Evolutionary conservation across 805 yeast genomes (phyloP).

Genomic region (Torulaspora gathmanii): DNA sequence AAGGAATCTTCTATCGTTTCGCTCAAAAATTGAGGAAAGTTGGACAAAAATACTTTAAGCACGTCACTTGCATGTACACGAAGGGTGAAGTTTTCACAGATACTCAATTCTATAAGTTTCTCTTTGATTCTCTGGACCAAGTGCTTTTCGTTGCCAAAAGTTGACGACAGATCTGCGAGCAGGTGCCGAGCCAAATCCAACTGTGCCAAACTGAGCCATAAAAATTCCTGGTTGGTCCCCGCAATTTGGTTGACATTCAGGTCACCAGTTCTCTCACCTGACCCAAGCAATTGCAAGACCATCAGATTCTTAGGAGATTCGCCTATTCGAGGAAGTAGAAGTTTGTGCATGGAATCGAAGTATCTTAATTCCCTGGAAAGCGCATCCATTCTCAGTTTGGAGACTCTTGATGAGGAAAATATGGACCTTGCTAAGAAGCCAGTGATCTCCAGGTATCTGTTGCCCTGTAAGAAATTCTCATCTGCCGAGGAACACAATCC

Average conservation of each 20-base stretch:
- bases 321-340: constrained; percentile 26
- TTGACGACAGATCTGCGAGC: constrained; percentile 27
- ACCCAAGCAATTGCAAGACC: constrained; percentile 25
- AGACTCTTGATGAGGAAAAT: constrained; percentile 25
- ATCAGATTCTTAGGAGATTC: constrained; percentile 36
- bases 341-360: constrained; percentile 24
- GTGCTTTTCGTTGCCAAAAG: constrained; percentile 29
- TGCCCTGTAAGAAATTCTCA: constrained; percentile 25
- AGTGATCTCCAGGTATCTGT: constrained; percentile 28
- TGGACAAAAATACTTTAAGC: constrained; percentile 32
- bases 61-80: constrained; percentile 41
- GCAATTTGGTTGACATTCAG: background rate
- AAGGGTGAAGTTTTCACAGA: constrained; percentile 38
- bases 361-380: constrained; percentile 24
- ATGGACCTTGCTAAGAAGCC: constrained; percentile 26
- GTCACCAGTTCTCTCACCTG: background rate
- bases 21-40: constrained; percentile 37
- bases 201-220: constrained; percentile 25
- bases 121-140: constrained; percentile 32
- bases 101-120: constrained; percentile 37
- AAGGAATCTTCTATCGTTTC: constrained; percentile 37
- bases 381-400: constrained; percentile 17
- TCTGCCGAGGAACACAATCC: constrained; percentile 29
- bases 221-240: constrained; percentile 11
- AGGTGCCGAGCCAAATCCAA: constrained; percentile 22